Conservation (phyloP, 2,329 filamentous ascomycete species). For the Arthrobotrys musiformis region DNA sequence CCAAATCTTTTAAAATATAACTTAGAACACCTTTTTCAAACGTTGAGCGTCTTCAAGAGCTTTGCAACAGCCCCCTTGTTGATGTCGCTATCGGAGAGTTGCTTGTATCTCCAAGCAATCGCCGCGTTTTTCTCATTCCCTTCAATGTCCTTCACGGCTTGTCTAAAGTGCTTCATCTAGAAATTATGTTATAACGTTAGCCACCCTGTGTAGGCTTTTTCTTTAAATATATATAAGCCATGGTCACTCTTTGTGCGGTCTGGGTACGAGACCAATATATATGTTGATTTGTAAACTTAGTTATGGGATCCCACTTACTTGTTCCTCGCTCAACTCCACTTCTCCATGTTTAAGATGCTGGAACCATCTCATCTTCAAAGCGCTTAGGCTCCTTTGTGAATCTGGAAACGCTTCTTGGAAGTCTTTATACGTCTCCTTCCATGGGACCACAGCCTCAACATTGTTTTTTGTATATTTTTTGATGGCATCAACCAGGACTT, state of each 20-base stretch:
- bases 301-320: conserved; percentile 1
- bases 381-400: background rate
- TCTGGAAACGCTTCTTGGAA: conserved; percentile 15
- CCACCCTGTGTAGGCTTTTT: no score
- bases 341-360: conserved; percentile 3
- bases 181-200: no score
- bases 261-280: no score
- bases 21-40: no score
- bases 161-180: conserved; percentile 20
- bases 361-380: conserved; percentile 19
- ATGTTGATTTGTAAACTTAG: no score
- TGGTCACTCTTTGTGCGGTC: no score
- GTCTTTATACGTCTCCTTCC: conserved; percentile 5
- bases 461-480: conserved; percentile 19
- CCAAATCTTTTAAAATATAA: background rate
- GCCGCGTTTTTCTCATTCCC: conserved; percentile 36
- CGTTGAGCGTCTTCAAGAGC: conserved; percentile 23
- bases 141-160: conserved; percentile 45
- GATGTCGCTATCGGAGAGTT: background rate
- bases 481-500: background rate
- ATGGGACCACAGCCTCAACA: background rate
- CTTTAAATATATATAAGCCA: no score
- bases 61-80: conserved; percentile 35
- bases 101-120: conserved; percentile 47
- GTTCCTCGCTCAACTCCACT: conserved; percentile 30